These are phyloP conservation scores for Pythium oligandrum DNA, from an alignment of 352 stramenopile species.

Conservation along the genomic window DNA sequence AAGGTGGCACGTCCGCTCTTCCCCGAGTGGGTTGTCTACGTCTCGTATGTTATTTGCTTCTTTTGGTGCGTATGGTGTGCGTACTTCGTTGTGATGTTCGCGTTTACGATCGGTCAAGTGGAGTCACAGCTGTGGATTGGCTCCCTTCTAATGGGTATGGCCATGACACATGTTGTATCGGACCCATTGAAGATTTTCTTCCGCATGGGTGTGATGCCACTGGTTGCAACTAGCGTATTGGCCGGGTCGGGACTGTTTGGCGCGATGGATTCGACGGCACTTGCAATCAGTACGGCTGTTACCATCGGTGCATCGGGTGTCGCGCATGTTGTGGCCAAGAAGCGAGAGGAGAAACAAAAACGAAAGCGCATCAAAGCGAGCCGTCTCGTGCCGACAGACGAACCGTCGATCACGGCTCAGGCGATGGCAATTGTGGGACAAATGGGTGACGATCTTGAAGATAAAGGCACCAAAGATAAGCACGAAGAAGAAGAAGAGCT, in stretches of 20 bases:
- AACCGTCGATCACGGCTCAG: slow-evolving; percentile 14
- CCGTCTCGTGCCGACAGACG: slow-evolving; percentile 26
- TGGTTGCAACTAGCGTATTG: slow-evolving; percentile 47
- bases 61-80: slow-evolving; percentile 48
- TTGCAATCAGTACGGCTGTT: slow-evolving; percentile 38
- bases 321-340: slow-evolving; percentile 39
- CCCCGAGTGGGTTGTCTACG: slow-evolving; percentile 68
- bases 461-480: slow-evolving; percentile 4
- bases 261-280: slow-evolving; percentile 36
- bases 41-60: slow-evolving; percentile 58
- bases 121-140: slow-evolving; percentile 61
- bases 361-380: slow-evolving; percentile 17
- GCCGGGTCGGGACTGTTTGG: slow-evolving; percentile 52
- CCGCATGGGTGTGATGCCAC: slow-evolving; percentile 63
- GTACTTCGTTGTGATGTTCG: slow-evolving; percentile 74
- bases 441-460: slow-evolving; percentile 7
- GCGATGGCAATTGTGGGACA: slow-evolving; percentile 16
- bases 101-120: slow-evolving; percentile 51
- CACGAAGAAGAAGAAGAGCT: slow-evolving; percentile 2
- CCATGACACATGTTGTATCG: slow-evolving; percentile 53
- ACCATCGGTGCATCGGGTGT: slow-evolving; percentile 41
- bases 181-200: slow-evolving; percentile 72
- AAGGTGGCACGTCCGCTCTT: slow-evolving; percentile 51
- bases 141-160: slow-evolving; percentile 46
- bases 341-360: slow-evolving; percentile 14